These are phyloP conservation scores for Fraxinus greggii DNA, from an alignment of 305 asterid species.

Conservation along the genomic window DNA sequence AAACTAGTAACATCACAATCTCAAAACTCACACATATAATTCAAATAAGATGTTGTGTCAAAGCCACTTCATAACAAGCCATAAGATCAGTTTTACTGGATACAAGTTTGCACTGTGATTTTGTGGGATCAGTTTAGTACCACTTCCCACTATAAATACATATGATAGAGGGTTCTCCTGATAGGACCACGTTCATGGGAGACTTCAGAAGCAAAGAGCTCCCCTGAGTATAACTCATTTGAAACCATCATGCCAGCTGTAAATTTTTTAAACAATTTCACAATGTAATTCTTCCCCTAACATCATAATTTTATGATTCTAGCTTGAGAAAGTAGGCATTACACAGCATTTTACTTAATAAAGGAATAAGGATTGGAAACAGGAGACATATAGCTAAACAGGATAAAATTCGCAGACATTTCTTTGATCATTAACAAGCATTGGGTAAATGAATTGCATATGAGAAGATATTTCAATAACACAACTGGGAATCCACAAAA, in stretches of 20 bases:
- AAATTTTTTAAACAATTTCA: not conserved
- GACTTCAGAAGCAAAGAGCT: slow-evolving; percentile 4
- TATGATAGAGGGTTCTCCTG: not conserved
- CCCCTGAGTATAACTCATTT: not conserved
- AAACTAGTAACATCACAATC: slow-evolving; percentile 31
- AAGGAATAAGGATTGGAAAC: not conserved
- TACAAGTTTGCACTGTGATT: not conserved
- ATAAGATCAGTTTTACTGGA: slow-evolving; percentile 4
- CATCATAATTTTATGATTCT: not conserved
- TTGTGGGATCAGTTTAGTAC: not conserved
- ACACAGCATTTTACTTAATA: not conserved
- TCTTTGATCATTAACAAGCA: not conserved
- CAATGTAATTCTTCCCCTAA: not conserved
- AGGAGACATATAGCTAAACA: not conserved
- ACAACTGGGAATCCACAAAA: not conserved
- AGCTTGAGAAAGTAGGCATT: not conserved
- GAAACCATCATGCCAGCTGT: not conserved
- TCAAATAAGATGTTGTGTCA: not conserved
- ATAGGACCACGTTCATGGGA: not conserved
- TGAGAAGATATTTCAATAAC: not conserved
- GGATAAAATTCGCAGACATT: not conserved
- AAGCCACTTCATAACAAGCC: slow-evolving; percentile 2
- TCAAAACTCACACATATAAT: slow-evolving; percentile 8
- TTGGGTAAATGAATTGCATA: not conserved
- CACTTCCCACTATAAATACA: not conserved